These are phyloP conservation scores for Collariella sp. DNA, from an alignment of 495 filamentous ascomycete genomes.

Conservation along the genomic window DNA sequence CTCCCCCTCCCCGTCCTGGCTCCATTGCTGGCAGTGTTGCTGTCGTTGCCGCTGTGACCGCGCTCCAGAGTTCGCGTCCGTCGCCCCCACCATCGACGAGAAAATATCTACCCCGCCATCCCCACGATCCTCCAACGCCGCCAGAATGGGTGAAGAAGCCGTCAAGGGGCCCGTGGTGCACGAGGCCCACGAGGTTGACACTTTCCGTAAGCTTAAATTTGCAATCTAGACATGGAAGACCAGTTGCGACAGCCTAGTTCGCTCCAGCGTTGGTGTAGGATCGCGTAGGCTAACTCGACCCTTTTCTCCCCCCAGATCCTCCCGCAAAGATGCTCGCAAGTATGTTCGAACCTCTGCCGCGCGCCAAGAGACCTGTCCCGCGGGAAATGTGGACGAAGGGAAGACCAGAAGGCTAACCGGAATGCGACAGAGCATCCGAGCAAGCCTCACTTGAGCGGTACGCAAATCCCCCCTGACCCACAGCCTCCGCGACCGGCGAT, in stretches of 20 bases:
- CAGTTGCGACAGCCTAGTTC: background rate
- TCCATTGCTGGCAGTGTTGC: background rate
- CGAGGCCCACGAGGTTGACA: conserved; percentile 81
- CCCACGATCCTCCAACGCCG: conserved; percentile 23
- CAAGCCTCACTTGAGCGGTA: conserved; percentile 48
- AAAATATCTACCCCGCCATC: conserved; percentile 21
- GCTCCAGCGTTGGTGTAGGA: no score
- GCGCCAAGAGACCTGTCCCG: conserved; percentile 16
- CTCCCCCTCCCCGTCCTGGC: background rate
- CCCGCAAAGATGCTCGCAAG: conserved; percentile 54
- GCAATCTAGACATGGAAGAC: conserved; percentile 3
- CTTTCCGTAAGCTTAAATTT: conserved; percentile 48
- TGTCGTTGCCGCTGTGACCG: background rate
- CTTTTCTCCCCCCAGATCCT: conserved; percentile 19
- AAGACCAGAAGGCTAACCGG: conserved; percentile 26
- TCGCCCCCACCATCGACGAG: background rate
- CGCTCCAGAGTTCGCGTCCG: background rate
- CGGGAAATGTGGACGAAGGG: conserved; percentile 26
- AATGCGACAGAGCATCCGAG: conserved; percentile 45
- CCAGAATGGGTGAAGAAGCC: conserved; percentile 55
- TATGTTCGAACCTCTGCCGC: conserved; percentile 33
- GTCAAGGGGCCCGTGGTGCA: conserved; percentile 61
- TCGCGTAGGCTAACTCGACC: background rate
- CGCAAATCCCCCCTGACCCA: conserved; percentile 13
- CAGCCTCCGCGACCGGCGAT: background rate